These are phyloP conservation scores for Erucastrum elatum DNA, from an alignment of 345 rosid species.

Conservation along the genomic window DNA sequence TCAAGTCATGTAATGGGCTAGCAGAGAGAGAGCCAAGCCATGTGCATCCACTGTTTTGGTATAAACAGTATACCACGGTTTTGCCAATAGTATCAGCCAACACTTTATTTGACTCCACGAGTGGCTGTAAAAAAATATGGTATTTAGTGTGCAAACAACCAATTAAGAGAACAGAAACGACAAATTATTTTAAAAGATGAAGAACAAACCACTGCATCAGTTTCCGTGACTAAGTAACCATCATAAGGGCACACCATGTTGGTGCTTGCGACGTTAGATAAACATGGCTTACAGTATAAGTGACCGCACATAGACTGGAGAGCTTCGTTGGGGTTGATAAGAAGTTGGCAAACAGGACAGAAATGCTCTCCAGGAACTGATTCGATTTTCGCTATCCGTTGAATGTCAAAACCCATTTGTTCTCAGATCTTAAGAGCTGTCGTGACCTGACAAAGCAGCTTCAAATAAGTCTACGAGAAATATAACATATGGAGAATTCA, in stretches of 20 bases:
- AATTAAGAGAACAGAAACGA: not conserved
- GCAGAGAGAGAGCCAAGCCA: constrained; percentile 78
- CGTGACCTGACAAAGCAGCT: constrained; percentile 30
- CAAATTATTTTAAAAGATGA: not conserved
- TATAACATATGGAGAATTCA: not conserved
- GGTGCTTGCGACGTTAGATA: constrained; percentile 58
- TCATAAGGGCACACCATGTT: constrained; percentile 81
- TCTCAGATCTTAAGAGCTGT: constrained; percentile 40
- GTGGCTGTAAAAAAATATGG: constrained; percentile 51
- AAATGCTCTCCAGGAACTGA: constrained; percentile 73
- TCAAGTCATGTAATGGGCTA: constrained; percentile 66
- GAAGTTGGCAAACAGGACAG: constrained; percentile 76
- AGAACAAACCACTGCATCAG: constrained; percentile 65
- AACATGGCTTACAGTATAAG: constrained; percentile 74
- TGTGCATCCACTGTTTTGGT: constrained; percentile 77
- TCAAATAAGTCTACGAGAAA: not conserved
- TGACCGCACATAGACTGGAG: constrained; percentile 84
- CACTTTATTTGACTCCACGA: constrained; percentile 57
- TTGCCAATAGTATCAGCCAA: constrained; percentile 69
- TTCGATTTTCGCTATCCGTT: constrained; percentile 69
- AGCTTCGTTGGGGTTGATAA: constrained; percentile 81
- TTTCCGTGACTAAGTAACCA: constrained; percentile 75
- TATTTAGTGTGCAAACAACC: not conserved
- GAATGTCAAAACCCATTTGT: constrained; percentile 60
- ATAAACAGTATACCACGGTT: constrained; percentile 60